Percentiles rank a stretch among this genome's conserved stretches.
phyloP scores from a whole-genome alignment of 306 rosid genomes.

The Lagenaria siceraria region DNA sequence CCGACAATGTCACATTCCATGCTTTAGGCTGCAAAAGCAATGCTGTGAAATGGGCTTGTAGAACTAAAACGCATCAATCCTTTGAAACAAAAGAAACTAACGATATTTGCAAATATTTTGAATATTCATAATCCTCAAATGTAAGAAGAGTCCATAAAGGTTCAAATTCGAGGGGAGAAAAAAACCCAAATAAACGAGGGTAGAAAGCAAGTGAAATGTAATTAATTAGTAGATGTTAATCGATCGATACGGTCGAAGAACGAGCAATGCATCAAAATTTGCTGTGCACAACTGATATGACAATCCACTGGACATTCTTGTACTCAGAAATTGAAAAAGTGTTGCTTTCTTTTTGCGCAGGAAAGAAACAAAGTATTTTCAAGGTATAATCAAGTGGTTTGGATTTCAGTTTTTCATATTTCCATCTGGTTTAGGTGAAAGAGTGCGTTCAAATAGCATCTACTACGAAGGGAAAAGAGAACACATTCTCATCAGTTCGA shows the following conservation, averaged over 20 bases:
- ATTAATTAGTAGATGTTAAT: no score
- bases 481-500: not conserved
- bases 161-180: not conserved
- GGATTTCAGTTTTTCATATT: not conserved
- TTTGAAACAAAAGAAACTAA: not conserved
- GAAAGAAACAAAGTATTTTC: not conserved
- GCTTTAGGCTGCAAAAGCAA: not conserved
- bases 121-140: not conserved
- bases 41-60: not conserved
- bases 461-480: not conserved
- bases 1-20: not conserved
- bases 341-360: not conserved
- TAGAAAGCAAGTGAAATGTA: no score
- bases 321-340: not conserved
- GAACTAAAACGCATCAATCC: not conserved
- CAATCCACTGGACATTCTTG: not conserved
- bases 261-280: not conserved
- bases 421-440: not conserved
- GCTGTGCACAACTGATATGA: not conserved
- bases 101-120: not conserved
- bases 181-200: no score
- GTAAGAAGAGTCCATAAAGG: not conserved
- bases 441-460: not conserved
- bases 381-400: not conserved
- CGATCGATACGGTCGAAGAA: not conserved